Evolutionary conservation across 352 stramenopile species (phyloP).

Genomic region (Globisporangium solare): DNA sequence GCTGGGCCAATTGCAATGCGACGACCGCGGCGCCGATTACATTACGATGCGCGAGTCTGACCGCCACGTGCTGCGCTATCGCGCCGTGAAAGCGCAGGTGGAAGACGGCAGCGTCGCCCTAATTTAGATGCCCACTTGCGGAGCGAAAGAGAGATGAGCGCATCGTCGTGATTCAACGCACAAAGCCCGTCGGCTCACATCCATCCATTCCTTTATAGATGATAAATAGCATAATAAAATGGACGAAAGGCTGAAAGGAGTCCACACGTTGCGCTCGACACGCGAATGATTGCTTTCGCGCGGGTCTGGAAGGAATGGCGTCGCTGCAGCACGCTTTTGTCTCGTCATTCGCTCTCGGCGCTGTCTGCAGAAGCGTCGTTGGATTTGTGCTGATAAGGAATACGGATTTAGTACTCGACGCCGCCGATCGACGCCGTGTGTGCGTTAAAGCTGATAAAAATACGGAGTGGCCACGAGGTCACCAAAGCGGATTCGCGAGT

Average conservation of each 20-base stretch:
- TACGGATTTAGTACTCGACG: background rate
- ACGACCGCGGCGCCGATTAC: slow-evolving; percentile 67
- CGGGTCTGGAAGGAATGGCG: too few relatives aligned
- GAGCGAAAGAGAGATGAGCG: background rate
- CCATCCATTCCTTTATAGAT: background rate
- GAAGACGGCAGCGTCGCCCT: slow-evolving; percentile 51
- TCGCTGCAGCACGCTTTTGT: too few relatives aligned
- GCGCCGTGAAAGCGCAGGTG: slow-evolving; percentile 49
- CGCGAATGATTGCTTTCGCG: background rate
- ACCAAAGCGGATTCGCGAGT: slow-evolving; percentile 61
- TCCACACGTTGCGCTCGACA: slow-evolving; percentile 15
- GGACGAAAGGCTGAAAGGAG: slow-evolving; percentile 5
- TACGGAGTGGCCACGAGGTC: slow-evolving; percentile 8
- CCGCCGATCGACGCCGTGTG: background rate
- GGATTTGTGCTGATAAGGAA: too few relatives aligned
- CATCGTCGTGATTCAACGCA: background rate
- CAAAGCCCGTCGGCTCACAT: background rate
- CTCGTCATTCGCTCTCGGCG: too few relatives aligned
- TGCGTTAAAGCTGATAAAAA: slow-evolving; percentile 2
- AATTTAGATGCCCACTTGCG: slow-evolving; percentile 17
- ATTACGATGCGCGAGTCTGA: slow-evolving; percentile 53
- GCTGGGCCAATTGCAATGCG: slow-evolving; percentile 53
- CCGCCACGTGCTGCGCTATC: slow-evolving; percentile 75
- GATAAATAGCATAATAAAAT: slow-evolving; percentile 12
- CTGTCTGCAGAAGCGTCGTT: too few relatives aligned